Evolutionary conservation across 805 yeast species (phyloP).

Genomic region (Ogataea paradorogensis): DNA sequence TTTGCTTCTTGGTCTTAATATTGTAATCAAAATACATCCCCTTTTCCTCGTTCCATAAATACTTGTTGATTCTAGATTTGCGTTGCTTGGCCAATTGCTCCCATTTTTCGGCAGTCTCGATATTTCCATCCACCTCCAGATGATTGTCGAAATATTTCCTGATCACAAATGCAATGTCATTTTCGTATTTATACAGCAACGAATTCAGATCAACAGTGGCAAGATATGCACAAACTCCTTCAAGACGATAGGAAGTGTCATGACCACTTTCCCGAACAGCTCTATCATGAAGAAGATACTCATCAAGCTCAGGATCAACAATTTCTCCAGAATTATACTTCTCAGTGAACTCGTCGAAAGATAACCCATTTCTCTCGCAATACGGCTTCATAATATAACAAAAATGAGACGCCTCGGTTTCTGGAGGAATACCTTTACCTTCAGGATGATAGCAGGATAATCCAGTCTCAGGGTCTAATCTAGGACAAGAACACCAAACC

Average conservation of each 20-base stretch:
- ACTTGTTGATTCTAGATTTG: conserved; percentile 54
- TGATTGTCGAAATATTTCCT: conserved; percentile 52
- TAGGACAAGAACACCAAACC: conserved; percentile 77
- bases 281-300: conserved; percentile 84
- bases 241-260: conserved; percentile 87
- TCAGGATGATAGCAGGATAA: conserved; percentile 87
- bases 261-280: conserved; percentile 97
- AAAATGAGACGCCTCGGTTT: conserved; percentile 89
- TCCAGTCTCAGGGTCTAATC: conserved; percentile 71
- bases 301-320: conserved; percentile 79
- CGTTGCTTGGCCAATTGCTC: conserved; percentile 51
- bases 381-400: conserved; percentile 66
- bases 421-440: conserved; percentile 95
- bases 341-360: conserved; percentile 61
- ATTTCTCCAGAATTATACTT: conserved; percentile 67
- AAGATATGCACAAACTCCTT: conserved; percentile 82
- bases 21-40: conserved; percentile 86
- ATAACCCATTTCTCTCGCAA: conserved; percentile 55
- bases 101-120: conserved; percentile 56
- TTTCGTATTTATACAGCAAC: conserved; percentile 83
- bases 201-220: conserved; percentile 91
- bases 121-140: conserved; percentile 43
- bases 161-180: conserved; percentile 70
- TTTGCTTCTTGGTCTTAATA: conserved; percentile 50
- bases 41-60: conserved; percentile 78